Evolutionary conservation across 805 yeast genomes (phyloP).

Genomic region (Candida pseudoglaebosa): DNA sequence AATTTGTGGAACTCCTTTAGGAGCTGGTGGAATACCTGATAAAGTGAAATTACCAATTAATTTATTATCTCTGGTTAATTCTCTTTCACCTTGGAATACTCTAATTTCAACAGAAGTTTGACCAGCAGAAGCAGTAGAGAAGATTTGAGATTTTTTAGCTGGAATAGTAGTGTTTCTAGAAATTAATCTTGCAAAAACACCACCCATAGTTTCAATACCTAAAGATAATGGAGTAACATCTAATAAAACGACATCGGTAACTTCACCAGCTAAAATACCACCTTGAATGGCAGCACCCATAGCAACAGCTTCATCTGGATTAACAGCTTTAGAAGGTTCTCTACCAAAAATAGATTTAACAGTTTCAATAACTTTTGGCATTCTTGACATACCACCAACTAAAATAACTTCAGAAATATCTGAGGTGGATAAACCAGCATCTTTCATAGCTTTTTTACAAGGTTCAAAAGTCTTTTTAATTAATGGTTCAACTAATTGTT

Average conservation of each 20-base stretch:
- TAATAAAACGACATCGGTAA: conserved; percentile 81
- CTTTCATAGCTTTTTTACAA: conserved; percentile 77
- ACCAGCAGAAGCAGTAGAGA: conserved; percentile 95
- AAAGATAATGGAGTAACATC: conserved; percentile 88
- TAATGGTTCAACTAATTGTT: conserved; percentile 61
- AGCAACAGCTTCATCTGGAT: conserved; percentile 94
- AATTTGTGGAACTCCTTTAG: conserved; percentile 92
- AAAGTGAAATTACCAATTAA: conserved; percentile 94
- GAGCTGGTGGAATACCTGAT: conserved; percentile 93
- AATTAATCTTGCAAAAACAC: conserved; percentile 90
- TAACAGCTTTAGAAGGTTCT: conserved; percentile 86
- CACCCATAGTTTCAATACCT: conserved; percentile 98
- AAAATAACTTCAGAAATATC: conserved; percentile 77
- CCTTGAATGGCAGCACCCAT: conserved; percentile 98
- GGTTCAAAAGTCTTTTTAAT: conserved; percentile 72
- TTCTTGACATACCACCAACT: conserved; percentile 90
- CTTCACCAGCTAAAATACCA: conserved; percentile 93
- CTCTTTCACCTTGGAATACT: conserved; percentile 99
- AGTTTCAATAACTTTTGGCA: conserved; percentile 81
- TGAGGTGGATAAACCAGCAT: conserved; percentile 63
- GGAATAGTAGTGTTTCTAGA: conserved; percentile 95
- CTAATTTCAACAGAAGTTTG: conserved; percentile 96
- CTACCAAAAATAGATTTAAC: conserved; percentile 74
- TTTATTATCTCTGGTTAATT: conserved; percentile 95
- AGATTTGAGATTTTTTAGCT: conserved; percentile 92